Evolutionary conservation across 75 land plant species (phyloP).

Genomic region (Sequoiadendron giganteum): DNA sequence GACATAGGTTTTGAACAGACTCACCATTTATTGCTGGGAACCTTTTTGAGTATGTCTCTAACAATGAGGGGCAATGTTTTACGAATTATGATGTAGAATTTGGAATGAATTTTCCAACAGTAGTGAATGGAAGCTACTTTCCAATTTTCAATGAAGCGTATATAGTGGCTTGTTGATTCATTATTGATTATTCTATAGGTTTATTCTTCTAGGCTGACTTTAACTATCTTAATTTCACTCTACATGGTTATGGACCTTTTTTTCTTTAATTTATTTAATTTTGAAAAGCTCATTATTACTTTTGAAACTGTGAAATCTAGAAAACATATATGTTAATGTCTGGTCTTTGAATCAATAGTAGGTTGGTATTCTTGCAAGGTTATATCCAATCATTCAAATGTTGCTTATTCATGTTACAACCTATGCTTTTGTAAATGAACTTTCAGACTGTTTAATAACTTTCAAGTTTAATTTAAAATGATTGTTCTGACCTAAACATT

Average conservation of each 20-base stretch:
- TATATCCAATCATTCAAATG: neutral
- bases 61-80: neutral
- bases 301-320: neutral
- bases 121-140: slow-evolving; percentile 1
- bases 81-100: neutral
- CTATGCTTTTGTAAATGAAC: neutral
- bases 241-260: neutral
- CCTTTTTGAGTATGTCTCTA: neutral
- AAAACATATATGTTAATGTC: neutral
- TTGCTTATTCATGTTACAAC: neutral
- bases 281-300: neutral
- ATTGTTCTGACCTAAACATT: neutral
- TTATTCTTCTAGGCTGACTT: neutral
- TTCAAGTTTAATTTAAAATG: neutral
- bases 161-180: too few species aligned
- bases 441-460: neutral
- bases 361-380: neutral
- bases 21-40: neutral
- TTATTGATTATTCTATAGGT: neutral
- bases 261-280: neutral
- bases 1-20: too few species aligned
- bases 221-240: neutral
- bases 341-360: neutral
- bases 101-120: neutral
- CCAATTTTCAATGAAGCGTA: neutral